Evolutionary conservation across 495 filamentous ascomycete genomes (phyloP), one percentile per base, ranked within the genome.

Genomic region (Monascus purpureus): DNA sequence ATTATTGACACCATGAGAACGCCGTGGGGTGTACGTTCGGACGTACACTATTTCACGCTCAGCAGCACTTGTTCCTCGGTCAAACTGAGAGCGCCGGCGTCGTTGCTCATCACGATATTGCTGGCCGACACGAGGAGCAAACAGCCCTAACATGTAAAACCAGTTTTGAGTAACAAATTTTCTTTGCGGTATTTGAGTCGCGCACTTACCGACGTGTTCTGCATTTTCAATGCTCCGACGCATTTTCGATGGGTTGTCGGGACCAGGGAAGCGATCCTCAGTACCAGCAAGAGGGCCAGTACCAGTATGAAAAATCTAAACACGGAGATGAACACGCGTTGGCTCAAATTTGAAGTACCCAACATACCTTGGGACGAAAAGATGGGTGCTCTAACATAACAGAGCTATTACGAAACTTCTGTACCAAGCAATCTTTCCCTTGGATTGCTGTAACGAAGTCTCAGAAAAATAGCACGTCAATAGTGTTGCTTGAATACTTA

Each of bases 341-440:
- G 8, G 6, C 16, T 28, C 7, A 34, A 2, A 1, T 13, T 12
- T 7, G 13, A 23, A 2, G 18, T 7, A 25, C 11, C 4, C 5
- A 12, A 39, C 46, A 41, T 53, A 87, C 82, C 66, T 90, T 92
- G 2, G 88, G 88, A 7, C 86, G 79, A 47, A 80, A 88, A 13
- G 75, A 74, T 4, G 72, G 63, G 25, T 75, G 67, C 54, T 95
- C 84, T 8, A 85, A 59, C 81, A 95, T 95, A 9, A 97, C 85
- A 3, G 81, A 82, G 32, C 84, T 93, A 56, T 97, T 97, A 13
- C 88, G 78, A 55, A 97, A 96, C 42, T 95, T 93, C 46, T 90
- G 77, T 19, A 94, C 71, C 5, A 95, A 66, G 33, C 81, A 84
- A 47, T 93, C 88, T 39, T 76, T 75, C 24, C 88, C 90, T 59